Conservation (phyloP, 768 basidiomycete genomes). For the Podaxis sp. region DNA sequence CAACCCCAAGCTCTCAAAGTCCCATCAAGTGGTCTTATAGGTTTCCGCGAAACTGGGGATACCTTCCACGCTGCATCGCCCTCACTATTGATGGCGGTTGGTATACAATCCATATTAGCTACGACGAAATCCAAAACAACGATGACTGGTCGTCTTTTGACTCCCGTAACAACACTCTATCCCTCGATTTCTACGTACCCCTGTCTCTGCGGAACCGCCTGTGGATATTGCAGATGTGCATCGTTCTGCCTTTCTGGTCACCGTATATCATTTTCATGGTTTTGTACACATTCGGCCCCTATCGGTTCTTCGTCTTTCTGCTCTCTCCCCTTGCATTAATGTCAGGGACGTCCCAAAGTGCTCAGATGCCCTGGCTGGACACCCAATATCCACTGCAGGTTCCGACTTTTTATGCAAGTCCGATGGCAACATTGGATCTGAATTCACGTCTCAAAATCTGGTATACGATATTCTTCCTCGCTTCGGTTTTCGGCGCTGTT, state of each 20-base stretch:
- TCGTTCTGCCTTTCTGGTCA: constrained; percentile 4
- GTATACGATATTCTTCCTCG: constrained; percentile 3
- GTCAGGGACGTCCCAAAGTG: background rate
- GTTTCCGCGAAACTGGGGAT: background rate
- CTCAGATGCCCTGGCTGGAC: background rate
- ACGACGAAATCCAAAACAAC: background rate
- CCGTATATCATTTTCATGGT: background rate
- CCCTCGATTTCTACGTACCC: constrained; percentile 5
- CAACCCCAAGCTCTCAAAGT: background rate
- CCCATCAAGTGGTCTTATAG: background rate
- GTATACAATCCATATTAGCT: constrained; percentile 4
- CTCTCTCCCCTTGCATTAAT: constrained; percentile 4
- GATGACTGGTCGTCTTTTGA: background rate
- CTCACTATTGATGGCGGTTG: constrained; percentile 6
- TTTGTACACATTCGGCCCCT: background rate
- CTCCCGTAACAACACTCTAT: background rate
- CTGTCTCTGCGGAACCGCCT: background rate
- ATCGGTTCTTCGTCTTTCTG: constrained; percentile 3
- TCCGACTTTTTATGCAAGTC: constrained; percentile 1
- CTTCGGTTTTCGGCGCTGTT: constrained; percentile 20
- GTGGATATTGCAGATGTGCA: constrained; percentile 6
- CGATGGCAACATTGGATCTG: background rate
- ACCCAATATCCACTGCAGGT: background rate
- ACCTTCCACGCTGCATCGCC: background rate
- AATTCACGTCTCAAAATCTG: background rate